Conservation (phyloP, 108 stramenopile species). For the Hondaea fermentalgiana region DNA sequence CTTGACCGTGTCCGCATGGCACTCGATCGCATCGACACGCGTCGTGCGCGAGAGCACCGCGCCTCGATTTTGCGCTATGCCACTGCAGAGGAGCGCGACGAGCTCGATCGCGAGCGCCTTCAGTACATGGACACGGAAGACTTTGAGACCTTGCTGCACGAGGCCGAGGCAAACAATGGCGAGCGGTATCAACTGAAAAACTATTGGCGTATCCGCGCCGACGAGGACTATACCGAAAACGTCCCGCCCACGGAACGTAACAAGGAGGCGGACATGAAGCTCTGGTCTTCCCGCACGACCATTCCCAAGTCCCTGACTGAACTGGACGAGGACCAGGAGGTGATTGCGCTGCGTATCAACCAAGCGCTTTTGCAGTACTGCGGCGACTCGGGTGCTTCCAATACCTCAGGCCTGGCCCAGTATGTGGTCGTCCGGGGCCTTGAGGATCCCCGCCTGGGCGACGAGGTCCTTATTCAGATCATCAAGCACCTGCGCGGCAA, state of each 20-base stretch:
- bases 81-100: not conserved
- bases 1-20: not conserved
- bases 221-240: not conserved
- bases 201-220: not conserved
- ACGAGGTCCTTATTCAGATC: constrained; percentile 55
- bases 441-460: constrained; percentile 40
- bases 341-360: constrained; percentile 48
- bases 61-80: not conserved
- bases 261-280: not conserved
- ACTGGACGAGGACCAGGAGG: constrained; percentile 36
- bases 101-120: not conserved
- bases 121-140: not conserved
- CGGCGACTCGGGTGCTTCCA: constrained; percentile 56
- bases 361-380: constrained; percentile 57
- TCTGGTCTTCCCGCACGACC: not conserved
- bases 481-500: constrained; percentile 54
- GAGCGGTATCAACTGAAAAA: not conserved
- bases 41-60: not conserved
- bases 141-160: not conserved
- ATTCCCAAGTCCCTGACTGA: not conserved
- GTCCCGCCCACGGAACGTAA: not conserved
- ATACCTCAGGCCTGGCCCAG: constrained; percentile 58
- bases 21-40: not conserved
- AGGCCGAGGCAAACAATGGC: not conserved
- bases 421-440: constrained; percentile 52